Percentiles rank a stretch among this genome's conserved stretches.
Evolutionary conservation across 495 filamentous ascomycete species (phyloP).

Genomic region (Recurvomyces mirabilis): DNA sequence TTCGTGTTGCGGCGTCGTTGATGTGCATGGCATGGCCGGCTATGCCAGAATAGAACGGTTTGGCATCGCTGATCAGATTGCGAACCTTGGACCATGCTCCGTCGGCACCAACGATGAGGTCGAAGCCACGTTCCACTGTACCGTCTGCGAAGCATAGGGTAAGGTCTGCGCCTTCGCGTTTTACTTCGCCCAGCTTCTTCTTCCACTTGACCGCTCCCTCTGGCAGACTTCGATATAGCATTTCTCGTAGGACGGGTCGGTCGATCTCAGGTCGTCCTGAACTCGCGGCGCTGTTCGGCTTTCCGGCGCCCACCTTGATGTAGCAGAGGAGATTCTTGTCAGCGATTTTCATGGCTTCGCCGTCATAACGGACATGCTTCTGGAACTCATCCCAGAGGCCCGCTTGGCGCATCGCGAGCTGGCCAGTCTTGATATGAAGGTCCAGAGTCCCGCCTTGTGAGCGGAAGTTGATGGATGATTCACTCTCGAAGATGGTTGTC

Average conservation of each 20-base stretch:
- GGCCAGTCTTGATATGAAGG: slow-evolving; percentile 42
- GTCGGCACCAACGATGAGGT: slow-evolving; percentile 52
- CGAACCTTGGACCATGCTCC: slow-evolving; percentile 50
- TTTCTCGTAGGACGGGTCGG: slow-evolving; percentile 31
- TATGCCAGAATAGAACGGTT: slow-evolving; percentile 44
- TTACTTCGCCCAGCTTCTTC: slow-evolving; percentile 11
- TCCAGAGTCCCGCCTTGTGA: slow-evolving; percentile 43
- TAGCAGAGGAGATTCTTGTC: slow-evolving; percentile 25
- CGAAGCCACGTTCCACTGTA: slow-evolving; percentile 29
- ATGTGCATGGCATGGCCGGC: slow-evolving; percentile 19
- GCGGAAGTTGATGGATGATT: slow-evolving; percentile 12
- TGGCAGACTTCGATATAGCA: slow-evolving; percentile 35
- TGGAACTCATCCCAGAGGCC: slow-evolving; percentile 41
- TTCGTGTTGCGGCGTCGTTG: slow-evolving; percentile 23
- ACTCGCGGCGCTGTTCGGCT: slow-evolving; percentile 3
- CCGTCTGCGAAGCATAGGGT: slow-evolving; percentile 26
- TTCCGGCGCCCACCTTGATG: slow-evolving; percentile 5
- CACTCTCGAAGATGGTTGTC: slow-evolving; percentile 27
- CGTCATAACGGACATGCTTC: slow-evolving; percentile 38
- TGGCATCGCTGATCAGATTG: slow-evolving; percentile 33
- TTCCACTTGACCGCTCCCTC: slow-evolving; percentile 25
- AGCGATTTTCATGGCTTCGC: slow-evolving; percentile 37
- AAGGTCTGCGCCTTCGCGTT: slow-evolving; percentile 4
- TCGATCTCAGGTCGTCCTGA: slow-evolving; percentile 31
- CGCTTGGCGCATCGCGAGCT: slow-evolving; percentile 39